A percentile compares a stretch with the other conserved stretches of the same genome.
Evolutionary conservation across 108 stramenopile species (phyloP).

Genomic region (Pseudonitzschia pungens): DNA sequence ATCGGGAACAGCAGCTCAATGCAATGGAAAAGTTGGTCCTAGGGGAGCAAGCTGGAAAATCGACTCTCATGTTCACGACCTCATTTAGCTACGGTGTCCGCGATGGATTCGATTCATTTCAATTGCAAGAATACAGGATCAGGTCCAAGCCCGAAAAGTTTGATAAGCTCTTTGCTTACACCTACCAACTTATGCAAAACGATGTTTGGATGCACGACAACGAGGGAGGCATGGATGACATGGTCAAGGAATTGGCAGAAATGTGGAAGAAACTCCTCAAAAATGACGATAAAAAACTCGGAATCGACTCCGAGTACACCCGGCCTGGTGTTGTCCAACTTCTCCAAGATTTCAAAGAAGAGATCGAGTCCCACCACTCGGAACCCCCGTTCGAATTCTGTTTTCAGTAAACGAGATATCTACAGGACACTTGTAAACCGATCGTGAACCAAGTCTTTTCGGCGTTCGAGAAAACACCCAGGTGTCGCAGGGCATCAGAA

Average conservation of each 20-base stretch:
- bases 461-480: too few relatives aligned
- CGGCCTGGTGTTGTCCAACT: conserved; percentile 28
- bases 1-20: conserved; percentile 25
- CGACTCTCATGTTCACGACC: not conserved
- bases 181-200: conserved; percentile 20
- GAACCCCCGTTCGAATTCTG: not conserved
- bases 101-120: conserved; percentile 33
- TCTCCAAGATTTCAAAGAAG: conserved; percentile 31
- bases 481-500: too few relatives aligned
- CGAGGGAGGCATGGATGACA: conserved; percentile 29
- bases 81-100: conserved; percentile 1
- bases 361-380: not conserved
- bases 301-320: conserved; percentile 35
- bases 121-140: conserved; percentile 7
- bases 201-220: conserved; percentile 43
- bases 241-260: conserved; percentile 27
- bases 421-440: not conserved
- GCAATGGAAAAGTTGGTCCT: conserved; percentile 25
- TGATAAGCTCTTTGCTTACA: conserved; percentile 40
- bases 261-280: conserved; percentile 34
- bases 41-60: conserved; percentile 16
- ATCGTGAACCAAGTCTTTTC: not conserved
- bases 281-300: conserved; percentile 27
- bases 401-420: not conserved
- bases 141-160: conserved; percentile 24